These are phyloP conservation scores for Exophiala sideris DNA, from an alignment of 2,329 filamentous ascomycete species.

Conservation along the genomic window DNA sequence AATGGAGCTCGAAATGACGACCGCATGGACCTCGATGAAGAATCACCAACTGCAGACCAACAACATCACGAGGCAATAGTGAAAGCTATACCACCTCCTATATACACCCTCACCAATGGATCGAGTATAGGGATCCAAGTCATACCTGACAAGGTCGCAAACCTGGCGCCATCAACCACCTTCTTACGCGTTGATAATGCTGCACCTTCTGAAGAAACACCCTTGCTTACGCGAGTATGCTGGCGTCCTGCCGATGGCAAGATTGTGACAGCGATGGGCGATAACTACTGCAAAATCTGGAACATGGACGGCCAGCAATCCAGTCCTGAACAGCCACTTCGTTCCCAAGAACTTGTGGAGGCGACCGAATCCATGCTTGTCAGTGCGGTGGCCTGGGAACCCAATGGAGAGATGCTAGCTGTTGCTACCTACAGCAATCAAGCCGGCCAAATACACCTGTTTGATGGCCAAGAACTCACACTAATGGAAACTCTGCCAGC, in stretches of 20 bases:
- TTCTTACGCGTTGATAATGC: conserved; percentile 35
- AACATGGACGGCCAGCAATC: conserved; percentile 30
- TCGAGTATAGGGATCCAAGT: conserved; percentile 48
- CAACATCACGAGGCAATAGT: conserved; percentile 24
- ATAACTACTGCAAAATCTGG: conserved; percentile 46
- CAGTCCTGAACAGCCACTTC: conserved; percentile 4
- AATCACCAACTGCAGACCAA: conserved; percentile 36
- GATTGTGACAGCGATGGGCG: conserved; percentile 41
- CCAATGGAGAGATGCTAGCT: conserved; percentile 42
- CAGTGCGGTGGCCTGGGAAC: conserved; percentile 47
- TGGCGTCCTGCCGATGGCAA: conserved; percentile 47
- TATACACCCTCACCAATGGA: conserved; percentile 43
- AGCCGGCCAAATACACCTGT: conserved; percentile 45
- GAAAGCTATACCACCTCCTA: conserved; percentile 29
- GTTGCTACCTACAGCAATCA: conserved; percentile 45
- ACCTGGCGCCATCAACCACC: conserved; percentile 44
- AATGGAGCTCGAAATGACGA: conserved; percentile 28
- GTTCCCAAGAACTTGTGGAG: conserved; percentile 20
- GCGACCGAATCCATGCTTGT: conserved; percentile 32
- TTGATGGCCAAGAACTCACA: conserved; percentile 40
- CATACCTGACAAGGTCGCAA: conserved; percentile 45
- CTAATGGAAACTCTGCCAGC: conserved; percentile 44
- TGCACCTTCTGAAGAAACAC: conserved; percentile 30
- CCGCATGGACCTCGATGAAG: conserved; percentile 39
- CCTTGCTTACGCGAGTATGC: conserved; percentile 38